Conservation (phyloP, 2,329 filamentous ascomycete genomes). For the Malbranchea zuffiana region DNA sequence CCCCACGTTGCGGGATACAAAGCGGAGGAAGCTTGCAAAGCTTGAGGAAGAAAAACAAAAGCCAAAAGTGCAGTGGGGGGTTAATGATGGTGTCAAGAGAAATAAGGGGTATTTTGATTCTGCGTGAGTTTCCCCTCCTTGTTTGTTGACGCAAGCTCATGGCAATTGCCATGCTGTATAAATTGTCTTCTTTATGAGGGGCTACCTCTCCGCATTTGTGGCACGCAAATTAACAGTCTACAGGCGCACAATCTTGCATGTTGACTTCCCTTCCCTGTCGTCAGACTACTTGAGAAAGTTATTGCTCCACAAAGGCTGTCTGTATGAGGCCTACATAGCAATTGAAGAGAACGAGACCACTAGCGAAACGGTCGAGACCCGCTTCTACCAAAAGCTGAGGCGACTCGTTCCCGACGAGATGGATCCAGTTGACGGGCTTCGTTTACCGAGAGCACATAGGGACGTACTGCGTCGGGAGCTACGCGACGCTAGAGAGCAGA, state of each 20-base stretch:
- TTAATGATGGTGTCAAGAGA: constrained; percentile 20
- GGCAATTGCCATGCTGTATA: too few relatives aligned
- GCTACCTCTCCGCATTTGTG: background rate
- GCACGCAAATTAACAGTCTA: constrained; percentile 3
- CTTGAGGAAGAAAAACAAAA: constrained; percentile 19
- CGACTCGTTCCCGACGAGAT: background rate
- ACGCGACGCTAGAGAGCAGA: constrained; percentile 23
- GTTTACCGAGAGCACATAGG: background rate
- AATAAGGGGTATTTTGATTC: constrained; percentile 15
- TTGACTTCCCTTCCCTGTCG: constrained; percentile 30
- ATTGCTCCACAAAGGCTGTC: background rate
- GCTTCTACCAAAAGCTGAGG: constrained; percentile 1
- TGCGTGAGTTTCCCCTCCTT: constrained; percentile 17
- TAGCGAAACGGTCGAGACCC: background rate
- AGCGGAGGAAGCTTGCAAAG: constrained; percentile 31
- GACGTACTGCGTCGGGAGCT: constrained; percentile 23
- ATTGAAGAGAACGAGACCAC: constrained; percentile 2
- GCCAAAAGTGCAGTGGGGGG: background rate
- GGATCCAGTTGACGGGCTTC: background rate
- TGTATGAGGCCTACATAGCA: constrained; percentile 8
- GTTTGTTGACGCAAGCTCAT: constrained; percentile 8
- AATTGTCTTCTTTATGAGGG: background rate
- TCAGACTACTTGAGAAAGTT: constrained; percentile 24
- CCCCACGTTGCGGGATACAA: constrained; percentile 32
- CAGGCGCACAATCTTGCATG: constrained; percentile 21